Conservation (phyloP, 78 protist genomes). For the Dictyostelium firmibasis region DNA sequence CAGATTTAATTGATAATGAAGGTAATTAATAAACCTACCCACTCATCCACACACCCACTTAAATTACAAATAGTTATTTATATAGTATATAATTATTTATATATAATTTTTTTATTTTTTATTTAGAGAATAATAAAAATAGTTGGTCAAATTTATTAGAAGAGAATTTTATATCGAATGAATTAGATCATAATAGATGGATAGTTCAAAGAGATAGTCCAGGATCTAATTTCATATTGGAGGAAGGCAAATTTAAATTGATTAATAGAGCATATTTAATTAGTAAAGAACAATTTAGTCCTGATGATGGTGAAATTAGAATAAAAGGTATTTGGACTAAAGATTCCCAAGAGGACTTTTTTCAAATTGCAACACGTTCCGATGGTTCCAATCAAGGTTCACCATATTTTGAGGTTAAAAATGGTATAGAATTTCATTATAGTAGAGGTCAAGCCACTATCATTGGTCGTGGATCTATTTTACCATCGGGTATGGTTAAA, state of each 20-base stretch:
- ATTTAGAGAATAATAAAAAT: conserved; percentile 22
- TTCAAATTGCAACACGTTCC: conserved; percentile 40
- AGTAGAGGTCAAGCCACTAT: conserved; percentile 58
- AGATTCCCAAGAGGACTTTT: conserved; percentile 40
- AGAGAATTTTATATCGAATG: conserved; percentile 32
- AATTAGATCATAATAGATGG: conserved; percentile 49
- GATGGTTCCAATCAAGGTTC: conserved; percentile 56
- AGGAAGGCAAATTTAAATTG: conserved; percentile 59
- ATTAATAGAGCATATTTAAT: conserved; percentile 26
- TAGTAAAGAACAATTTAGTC: conserved; percentile 48
- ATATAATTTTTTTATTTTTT: neutral
- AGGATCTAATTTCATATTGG: conserved; percentile 14
- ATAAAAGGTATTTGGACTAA: conserved; percentile 59
- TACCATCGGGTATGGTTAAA: conserved; percentile 54
- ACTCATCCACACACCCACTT: too few relatives aligned
- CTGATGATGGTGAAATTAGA: conserved; percentile 66
- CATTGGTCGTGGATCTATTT: conserved; percentile 53
- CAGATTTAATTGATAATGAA: conserved; percentile 52
- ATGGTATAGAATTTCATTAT: conserved; percentile 57
- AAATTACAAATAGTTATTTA: too few relatives aligned
- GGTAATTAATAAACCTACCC: too few relatives aligned
- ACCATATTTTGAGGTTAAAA: conserved; percentile 59
- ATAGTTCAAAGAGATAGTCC: conserved; percentile 32
- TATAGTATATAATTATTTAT: neutral
- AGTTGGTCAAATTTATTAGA: conserved; percentile 57